Evolutionary conservation across 495 filamentous ascomycete genomes (phyloP).

Genomic region (Neurospora discreta): DNA sequence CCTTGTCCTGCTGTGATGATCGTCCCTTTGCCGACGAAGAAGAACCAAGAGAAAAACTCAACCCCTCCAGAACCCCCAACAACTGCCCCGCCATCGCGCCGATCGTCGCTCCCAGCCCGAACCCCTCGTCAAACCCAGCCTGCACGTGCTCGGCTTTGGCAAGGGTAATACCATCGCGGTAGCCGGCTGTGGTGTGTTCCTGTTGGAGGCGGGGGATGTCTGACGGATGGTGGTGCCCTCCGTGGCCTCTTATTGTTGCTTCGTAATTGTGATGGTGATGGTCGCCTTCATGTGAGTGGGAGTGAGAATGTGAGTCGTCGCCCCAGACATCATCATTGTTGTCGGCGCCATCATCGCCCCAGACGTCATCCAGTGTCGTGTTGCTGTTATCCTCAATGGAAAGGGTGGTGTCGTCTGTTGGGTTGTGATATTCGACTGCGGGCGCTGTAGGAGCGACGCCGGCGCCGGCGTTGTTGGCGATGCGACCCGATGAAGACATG

Average conservation of each 20-base stretch:
- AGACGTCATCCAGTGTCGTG: slow-evolving; percentile 18
- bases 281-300: neutral
- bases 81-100: slow-evolving; percentile 61
- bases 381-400: neutral
- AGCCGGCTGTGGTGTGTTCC: slow-evolving; percentile 75
- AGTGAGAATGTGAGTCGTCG: neutral
- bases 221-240: slow-evolving; percentile 33
- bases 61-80: slow-evolving; percentile 60
- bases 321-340: neutral
- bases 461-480: neutral
- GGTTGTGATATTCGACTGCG: neutral
- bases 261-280: neutral
- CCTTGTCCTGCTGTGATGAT: neutral
- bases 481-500: slow-evolving; percentile 9
- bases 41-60: slow-evolving; percentile 29
- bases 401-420: neutral
- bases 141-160: slow-evolving; percentile 66
- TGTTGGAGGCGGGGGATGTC: slow-evolving; percentile 66
- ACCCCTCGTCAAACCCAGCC: slow-evolving; percentile 82
- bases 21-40: slow-evolving; percentile 1
- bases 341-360: slow-evolving; percentile 7
- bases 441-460: neutral
- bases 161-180: slow-evolving; percentile 69
- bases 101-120: slow-evolving; percentile 62
- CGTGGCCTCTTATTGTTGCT: neutral